Evolutionary conservation across 179 eudicot genomes (phyloP), one percentile per base, ranked within the genome.

Genomic region (Dionaea muscipula): DNA sequence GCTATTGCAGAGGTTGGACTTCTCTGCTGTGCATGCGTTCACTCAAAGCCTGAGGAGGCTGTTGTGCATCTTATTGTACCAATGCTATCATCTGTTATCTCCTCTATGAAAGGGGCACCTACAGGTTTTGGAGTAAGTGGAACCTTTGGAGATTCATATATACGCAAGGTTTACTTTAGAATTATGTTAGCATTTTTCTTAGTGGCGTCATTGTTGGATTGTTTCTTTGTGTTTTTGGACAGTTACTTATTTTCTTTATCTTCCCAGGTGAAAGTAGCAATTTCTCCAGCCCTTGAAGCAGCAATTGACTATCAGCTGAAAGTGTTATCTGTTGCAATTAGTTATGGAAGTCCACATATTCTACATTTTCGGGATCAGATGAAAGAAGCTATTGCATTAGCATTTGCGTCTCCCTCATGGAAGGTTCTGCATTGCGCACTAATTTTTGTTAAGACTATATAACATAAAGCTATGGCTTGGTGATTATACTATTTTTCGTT

Each of bases 1-100:
- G 99, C 99, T 56, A 74, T 88, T 63, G 86, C 95, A 12, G 99
- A 93, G 74, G 95, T 93, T 61, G 99, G 99, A 54, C 73, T 88
- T 70, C 99, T 93, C 55, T 93, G 99, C 59, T 81, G 93, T 84
- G 96, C 99, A 23, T 91, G 96, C 71, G 80, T 91, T 63, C 84
- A 84, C 59, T 72, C 98, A 58, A 71, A 84, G 59, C 93, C 96
- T 26, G 73, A 77, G 61, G 89, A 81, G 71, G 93, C 99, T 56
- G 79, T 72, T 67, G 59, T 64, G 66, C 83, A 84, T 67, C 89
- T 93, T 68, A 67, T 93, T 67, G 77, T 81, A 69, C 93, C 99
- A 56, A 60, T 93, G 54, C 52, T 93, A 57, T 72, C 70, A 40
- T 75, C 86, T 61, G 76, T 77, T 47, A 74, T 79, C 59, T 77